Base-by-base conservation (phyloP, 805 yeast species). In the Hanseniaspora clermontiae region DNA sequence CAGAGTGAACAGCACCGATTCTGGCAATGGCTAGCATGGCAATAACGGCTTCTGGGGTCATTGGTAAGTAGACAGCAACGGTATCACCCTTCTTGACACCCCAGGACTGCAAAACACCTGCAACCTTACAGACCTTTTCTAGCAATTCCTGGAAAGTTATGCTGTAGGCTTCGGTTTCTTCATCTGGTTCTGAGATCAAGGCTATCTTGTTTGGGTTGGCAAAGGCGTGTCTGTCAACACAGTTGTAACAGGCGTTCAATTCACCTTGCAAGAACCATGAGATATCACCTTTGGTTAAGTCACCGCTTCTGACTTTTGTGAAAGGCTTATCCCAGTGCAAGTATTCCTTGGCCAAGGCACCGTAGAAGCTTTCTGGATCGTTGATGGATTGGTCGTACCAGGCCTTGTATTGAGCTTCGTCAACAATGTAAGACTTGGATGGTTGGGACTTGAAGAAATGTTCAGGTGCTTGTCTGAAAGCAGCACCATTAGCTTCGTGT, bases 211-310 rank as follows among this genome's bases (percentile, higher is more conserved):
- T 78, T 47, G 98, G 97, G 66, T 81, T 84, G 61, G 77, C 78
- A 62, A 86, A 74, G 4, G 98, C 98, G 75, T 93, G 95, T 70
- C 97, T 81, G 70, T 91, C 98, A 61, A 91, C 95, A 70, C 93
- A 84, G 72, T 91, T 91, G 74, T 87, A 91, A 61, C 84, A 76
- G 43, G 98, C 98, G 67, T 93, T 93, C 67, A 91, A 77, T 73
- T 85, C 82, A 66, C 98, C 98, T 60, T 87, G 90, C 51, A 88
- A 72, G 66, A 93, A 93, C 97, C 97, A 93, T 39, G 97, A 88
- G 53, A 82, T 74, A 66, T 87, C 95, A 60, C 91, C 95, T 62
- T 82, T 71, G 61, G 75, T 78, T 61, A 84, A 78, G 55, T 84
- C 75, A 39, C 93, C 95, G 53, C 72, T 71, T 57, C 72, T 61